Conservation (phyloP, 352 stramenopile genomes). For the Globisporangium yorkense region DNA sequence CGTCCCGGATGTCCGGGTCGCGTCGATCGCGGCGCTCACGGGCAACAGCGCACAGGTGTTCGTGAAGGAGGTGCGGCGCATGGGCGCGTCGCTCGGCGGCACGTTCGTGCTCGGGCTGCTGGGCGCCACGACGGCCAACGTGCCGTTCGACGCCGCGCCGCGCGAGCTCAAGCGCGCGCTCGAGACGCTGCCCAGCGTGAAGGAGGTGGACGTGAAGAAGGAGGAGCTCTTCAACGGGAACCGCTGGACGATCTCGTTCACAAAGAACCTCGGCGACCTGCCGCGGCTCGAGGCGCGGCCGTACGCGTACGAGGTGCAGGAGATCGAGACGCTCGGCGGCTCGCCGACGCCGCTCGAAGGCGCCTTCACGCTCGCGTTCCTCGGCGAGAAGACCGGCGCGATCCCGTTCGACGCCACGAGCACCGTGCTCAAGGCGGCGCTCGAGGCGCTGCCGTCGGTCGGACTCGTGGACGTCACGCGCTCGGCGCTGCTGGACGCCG, state of each 20-base stretch:
- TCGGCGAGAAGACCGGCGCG: slow-evolving; percentile 54
- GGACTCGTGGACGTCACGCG: slow-evolving; percentile 88
- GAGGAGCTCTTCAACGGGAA: slow-evolving; percentile 80
- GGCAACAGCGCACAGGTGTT: slow-evolving; percentile 51
- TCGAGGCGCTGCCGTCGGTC: slow-evolving; percentile 87
- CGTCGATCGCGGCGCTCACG: slow-evolving; percentile 39
- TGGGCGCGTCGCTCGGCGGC: slow-evolving; percentile 80
- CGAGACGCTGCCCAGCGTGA: slow-evolving; percentile 54
- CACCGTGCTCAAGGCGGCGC: slow-evolving; percentile 76
- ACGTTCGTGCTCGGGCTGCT: slow-evolving; percentile 93
- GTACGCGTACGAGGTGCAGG: slow-evolving; percentile 92
- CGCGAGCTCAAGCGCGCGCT: slow-evolving; percentile 81
- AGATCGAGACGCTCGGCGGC: slow-evolving; percentile 87
- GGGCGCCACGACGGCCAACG: slow-evolving; percentile 86
- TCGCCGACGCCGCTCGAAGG: slow-evolving; percentile 91
- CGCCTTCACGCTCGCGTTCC: slow-evolving; percentile 84
- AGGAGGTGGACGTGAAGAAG: slow-evolving; percentile 64
- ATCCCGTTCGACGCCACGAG: slow-evolving; percentile 87
- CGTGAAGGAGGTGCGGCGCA: slow-evolving; percentile 66
- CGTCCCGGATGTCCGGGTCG: slow-evolving; percentile 75
- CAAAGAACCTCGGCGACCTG: slow-evolving; percentile 93
- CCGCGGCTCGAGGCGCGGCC: slow-evolving; percentile 83
- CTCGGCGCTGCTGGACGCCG: slow-evolving; percentile 51
- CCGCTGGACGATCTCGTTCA: slow-evolving; percentile 95
- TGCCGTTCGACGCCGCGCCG: slow-evolving; percentile 89